Evolutionary conservation across 1,284 basidiomycete species (phyloP), one percentile per base, ranked within the genome.

Genomic region (Ustilago cynodontis): DNA sequence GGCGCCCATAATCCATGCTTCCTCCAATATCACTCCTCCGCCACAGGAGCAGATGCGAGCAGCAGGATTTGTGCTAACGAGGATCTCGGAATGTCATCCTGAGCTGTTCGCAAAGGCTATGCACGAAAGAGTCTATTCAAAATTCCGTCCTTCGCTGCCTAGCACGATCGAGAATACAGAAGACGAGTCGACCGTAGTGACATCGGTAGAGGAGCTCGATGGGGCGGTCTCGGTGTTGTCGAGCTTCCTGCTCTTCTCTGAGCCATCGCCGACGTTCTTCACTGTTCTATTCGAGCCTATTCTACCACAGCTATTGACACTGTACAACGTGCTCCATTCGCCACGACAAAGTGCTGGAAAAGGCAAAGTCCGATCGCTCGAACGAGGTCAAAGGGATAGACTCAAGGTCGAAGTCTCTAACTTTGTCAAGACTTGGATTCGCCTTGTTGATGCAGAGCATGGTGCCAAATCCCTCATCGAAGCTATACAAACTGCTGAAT

Each of bases 191-290:
- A 14, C 26, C 2, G 28, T 60, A 6, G 65, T 61, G 20, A 52
- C 69, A 8, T 51, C 59, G 9, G 24, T 71, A 13, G 28, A 53
- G 10, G 59, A 59, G 1, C 18, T 73, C 16, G 63, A 72, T 9
- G 31, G 47, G 10, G 78, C 78, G 1, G 24, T 78, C 10, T 69
- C 71, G n/a, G 53, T 70, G 13, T 59, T 83, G 2, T 68, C 63
- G 2, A 68, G 73, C 26, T 66, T 80, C 22, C 52, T 82, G 22
- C 59, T 74, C 31, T 76, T 83, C n/a, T 77, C 82, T 2, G 81
- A 79, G 39, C 83, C 83, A 3, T 79, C 81, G 18, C 74, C 83
- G 2, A 65, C 63, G 10, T 82, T 82, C 53, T 71, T 84, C 39
- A 60, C 71, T 16, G 20, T 59, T 8, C 39, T 84, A 22, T 74